Evolutionary conservation across 805 yeast genomes (phyloP), one percentile per base, ranked within the genome.

Genomic region (Candida schatavii): DNA sequence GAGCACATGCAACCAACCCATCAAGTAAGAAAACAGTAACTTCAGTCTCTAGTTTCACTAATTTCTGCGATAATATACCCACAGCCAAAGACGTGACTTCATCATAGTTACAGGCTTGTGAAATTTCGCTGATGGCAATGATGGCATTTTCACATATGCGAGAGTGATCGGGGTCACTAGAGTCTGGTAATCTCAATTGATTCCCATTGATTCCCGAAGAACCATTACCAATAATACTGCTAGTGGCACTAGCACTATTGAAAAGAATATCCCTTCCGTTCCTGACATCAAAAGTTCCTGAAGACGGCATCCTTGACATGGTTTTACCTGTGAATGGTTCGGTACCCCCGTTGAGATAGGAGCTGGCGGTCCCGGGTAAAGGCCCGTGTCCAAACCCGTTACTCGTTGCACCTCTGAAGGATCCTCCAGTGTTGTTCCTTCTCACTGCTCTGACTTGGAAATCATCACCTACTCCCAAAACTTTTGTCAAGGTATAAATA

Each of bases 51-150:
- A 63, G 39, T 59, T 59, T 61, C 32, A 65, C 70, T 4, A 82
- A 68, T 55, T 89, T 90, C 57, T 90, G 97, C 11, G 87, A 79
- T 43, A 93, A 70, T 29, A 93, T 81, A 0, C 96, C 83, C 11
- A 87, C 81, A 0, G 95, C 82, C 48, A 93, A 72, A 3, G 85
- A 81, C 14, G 85, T 78, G 23, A 91, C 84, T 14, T 86, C 76
- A 42, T 79, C 81, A 48, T 85, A 93, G 34, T 78, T 74, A 52
- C 86, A 84, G 25, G 72, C 70, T 21, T 77, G 74, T 0, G 90
- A 80, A 30, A 90, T 76, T 37, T 80, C 80, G 34, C 81, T 74
- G 6, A 83, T 75, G 0, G 95, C 82, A 6, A 77, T 72, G 15
- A 88, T 76, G 21, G 89, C 80, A 56, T 88, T 87, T 44, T 76